Conservation (phyloP, 108 stramenopile species). For the Craspedostauros australis region DNA sequence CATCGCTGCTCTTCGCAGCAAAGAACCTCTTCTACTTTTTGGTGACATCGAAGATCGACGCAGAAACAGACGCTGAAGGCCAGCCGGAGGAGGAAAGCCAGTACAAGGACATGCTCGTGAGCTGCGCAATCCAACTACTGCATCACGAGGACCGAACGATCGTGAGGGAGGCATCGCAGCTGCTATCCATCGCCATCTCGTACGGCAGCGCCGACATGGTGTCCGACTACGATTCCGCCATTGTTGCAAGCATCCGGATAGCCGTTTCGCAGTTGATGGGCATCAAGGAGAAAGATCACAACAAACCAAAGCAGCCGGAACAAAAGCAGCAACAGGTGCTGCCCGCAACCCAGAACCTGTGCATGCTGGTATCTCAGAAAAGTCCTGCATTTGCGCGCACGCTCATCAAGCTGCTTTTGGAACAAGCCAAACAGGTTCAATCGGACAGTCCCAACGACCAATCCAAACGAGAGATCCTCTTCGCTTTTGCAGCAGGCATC, state of each 20-base stretch:
- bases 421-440: not conserved
- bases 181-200: constrained; percentile 21
- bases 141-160: constrained; percentile 24
- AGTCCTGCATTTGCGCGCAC: constrained; percentile 15
- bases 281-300: too few relatives aligned
- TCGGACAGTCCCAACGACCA: not conserved
- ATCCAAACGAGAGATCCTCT: not conserved
- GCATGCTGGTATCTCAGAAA: constrained; percentile 6
- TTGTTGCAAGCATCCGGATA: constrained; percentile 14
- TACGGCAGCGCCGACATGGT: constrained; percentile 22
- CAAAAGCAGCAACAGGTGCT: too few relatives aligned
- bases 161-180: constrained; percentile 19
- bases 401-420: constrained; percentile 9
- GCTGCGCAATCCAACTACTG: constrained; percentile 36
- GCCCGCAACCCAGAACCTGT: too few relatives aligned
- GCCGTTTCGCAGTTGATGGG: too few relatives aligned
- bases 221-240: constrained; percentile 11
- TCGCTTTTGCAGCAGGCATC: constrained; percentile 13
- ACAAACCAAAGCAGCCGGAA: not conserved
- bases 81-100: constrained; percentile 20
- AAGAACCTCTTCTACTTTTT: constrained; percentile 23
- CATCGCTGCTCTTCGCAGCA: constrained; percentile 29
- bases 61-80: not conserved
- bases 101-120: constrained; percentile 24
- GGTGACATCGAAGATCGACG: constrained; percentile 1